Conservation (phyloP, 2,329 filamentous ascomycete species). For the Piedraia hortae region DNA sequence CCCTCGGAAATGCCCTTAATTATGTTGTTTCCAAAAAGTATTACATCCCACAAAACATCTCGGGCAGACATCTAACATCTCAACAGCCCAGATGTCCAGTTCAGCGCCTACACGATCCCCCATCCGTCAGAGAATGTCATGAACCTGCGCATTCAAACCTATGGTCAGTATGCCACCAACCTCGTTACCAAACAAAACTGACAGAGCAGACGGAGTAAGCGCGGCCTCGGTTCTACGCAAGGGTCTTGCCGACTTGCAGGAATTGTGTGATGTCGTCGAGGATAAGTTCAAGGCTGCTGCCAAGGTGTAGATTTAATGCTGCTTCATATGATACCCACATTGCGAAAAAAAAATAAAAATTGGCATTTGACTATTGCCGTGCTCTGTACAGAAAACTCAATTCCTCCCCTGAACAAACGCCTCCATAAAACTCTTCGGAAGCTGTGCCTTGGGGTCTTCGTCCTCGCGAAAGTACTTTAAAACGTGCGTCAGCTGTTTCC, state of each 20-base stretch:
- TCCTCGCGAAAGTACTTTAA: constrained; percentile 92
- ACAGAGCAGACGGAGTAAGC: constrained; percentile 37
- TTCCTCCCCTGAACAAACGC: constrained; percentile 93
- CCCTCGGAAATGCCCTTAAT: constrained; percentile 72
- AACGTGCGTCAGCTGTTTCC: constrained; percentile 88
- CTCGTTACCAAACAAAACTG: constrained; percentile 1
- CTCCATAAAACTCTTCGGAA: constrained; percentile 76
- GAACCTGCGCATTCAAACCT: constrained; percentile 94
- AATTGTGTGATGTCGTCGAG: constrained; percentile 78
- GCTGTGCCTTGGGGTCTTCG: constrained; percentile 39
- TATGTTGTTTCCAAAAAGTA: constrained; percentile 99
- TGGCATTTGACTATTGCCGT: too few relatives aligned
- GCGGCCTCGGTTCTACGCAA: constrained; percentile 74
- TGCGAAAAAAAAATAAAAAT: too few relatives aligned
- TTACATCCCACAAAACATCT: constrained; percentile 8
- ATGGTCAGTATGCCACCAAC: constrained; percentile 29
- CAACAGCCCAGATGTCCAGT: constrained; percentile 75
- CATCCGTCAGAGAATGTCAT: constrained; percentile 90
- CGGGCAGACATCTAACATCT: constrained; percentile 1
- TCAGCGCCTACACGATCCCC: constrained; percentile 92
- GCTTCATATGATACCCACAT: too few relatives aligned
- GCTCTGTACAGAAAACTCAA: too few relatives aligned
- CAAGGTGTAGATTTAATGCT: too few relatives aligned
- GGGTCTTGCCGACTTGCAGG: constrained; percentile 64
- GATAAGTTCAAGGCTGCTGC: constrained; percentile 53